phyloP scores from a whole-genome alignment of 768 basidiomycete genomes.

The Macrolepiota fuliginosa region DNA sequence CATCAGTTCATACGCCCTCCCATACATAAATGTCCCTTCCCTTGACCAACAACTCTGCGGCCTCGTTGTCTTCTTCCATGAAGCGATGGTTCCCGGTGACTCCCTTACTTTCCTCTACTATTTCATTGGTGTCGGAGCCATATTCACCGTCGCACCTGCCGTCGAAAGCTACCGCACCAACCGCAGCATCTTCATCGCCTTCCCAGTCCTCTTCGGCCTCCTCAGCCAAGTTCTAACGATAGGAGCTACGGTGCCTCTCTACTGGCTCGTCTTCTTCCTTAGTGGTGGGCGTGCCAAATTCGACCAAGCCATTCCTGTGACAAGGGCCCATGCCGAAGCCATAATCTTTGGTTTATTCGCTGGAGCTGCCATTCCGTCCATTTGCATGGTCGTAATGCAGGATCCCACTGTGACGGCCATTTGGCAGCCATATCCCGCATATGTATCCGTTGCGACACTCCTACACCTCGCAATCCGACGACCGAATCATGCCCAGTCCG shows the following conservation, averaged over 20 bases:
- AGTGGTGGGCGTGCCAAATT: constrained; percentile 27
- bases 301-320: constrained; percentile 20
- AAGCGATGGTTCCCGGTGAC: constrained; percentile 28
- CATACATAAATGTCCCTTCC: constrained; percentile 34
- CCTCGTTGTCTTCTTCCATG: constrained; percentile 48
- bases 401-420: constrained; percentile 44
- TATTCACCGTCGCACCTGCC: constrained; percentile 39
- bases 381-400: constrained; percentile 39
- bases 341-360: constrained; percentile 45
- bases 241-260: constrained; percentile 44
- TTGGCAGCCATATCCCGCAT: constrained; percentile 55
- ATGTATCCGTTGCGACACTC: constrained; percentile 37
- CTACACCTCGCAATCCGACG: constrained; percentile 39
- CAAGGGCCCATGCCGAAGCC: constrained; percentile 48
- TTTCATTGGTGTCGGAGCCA: constrained; percentile 29
- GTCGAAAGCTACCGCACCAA: constrained; percentile 43
- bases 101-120: constrained; percentile 34
- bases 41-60: constrained; percentile 41
- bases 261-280: constrained; percentile 44
- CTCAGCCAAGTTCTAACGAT: constrained; percentile 40
- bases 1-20: constrained; percentile 30
- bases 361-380: constrained; percentile 45
- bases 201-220: constrained; percentile 40
- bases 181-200: constrained; percentile 32
- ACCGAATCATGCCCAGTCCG: constrained; percentile 31